Percentiles rank a stretch among this genome's conserved stretches.
Evolutionary conservation across 306 rosid genomes (phyloP).

Genomic region (Trifolium dubium): DNA sequence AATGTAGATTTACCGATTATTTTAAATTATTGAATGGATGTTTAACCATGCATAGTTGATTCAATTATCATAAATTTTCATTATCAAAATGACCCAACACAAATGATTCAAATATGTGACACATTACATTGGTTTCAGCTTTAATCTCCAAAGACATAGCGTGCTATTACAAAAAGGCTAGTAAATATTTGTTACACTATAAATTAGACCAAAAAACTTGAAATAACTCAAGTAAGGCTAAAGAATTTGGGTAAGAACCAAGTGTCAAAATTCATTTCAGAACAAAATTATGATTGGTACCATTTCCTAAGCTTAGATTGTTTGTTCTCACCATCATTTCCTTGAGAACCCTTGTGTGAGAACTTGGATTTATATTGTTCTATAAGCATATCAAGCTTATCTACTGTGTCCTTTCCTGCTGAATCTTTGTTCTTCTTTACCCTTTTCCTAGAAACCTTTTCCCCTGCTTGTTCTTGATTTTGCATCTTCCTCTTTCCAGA

Average conservation of each 20-base stretch:
- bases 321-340: constrained; percentile 56
- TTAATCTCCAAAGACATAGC: not conserved
- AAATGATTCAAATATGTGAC: not conserved
- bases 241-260: not conserved
- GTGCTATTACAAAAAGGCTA: not conserved
- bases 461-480: constrained; percentile 49
- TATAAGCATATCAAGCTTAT: constrained; percentile 89
- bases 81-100: not conserved
- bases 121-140: not conserved
- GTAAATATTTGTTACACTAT: not conserved
- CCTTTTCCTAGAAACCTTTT: constrained; percentile 49
- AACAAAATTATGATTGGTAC: constrained; percentile 60
- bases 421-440: constrained; percentile 69
- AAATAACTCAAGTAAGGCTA: not conserved
- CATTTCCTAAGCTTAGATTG: constrained; percentile 77
- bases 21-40: no score
- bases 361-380: constrained; percentile 80
- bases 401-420: constrained; percentile 65
- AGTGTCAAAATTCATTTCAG: constrained; percentile 31
- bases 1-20: no score
- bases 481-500: constrained; percentile 63
- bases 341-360: constrained; percentile 53
- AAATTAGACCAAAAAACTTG: not conserved
- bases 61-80: no score
- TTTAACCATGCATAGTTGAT: no score